phyloP scores from a whole-genome alignment of 2,329 filamentous ascomycete species.

The Nemania serpens region DNA sequence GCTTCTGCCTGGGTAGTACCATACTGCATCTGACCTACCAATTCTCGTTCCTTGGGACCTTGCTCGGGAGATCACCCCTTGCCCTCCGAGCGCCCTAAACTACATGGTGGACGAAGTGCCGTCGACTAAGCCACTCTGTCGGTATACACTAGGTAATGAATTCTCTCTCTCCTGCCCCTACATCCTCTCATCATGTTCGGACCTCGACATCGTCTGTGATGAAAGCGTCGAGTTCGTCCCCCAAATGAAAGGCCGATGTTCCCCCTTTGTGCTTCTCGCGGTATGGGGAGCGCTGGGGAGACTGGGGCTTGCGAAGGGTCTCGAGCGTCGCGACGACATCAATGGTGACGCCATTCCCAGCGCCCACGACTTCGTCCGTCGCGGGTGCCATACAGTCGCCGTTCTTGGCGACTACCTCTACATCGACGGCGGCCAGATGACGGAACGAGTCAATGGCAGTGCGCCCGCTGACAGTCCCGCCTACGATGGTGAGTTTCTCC shows the following conservation, averaged over 20 bases:
- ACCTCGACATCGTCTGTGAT: conserved; percentile 32
- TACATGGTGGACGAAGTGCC: background rate
- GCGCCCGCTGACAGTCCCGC: conserved; percentile 31
- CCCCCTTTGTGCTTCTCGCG: conserved; percentile 35
- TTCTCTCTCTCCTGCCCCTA: background rate
- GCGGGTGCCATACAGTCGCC: conserved; percentile 29
- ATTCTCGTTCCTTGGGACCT: conserved; percentile 8
- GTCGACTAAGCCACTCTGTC: conserved; percentile 12
- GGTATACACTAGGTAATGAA: background rate
- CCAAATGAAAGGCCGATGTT: conserved; percentile 40
- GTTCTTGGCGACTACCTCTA: conserved; percentile 46
- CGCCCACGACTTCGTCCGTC: conserved; percentile 33
- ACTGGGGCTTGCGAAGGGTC: conserved; percentile 27
- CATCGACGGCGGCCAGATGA: conserved; percentile 46
- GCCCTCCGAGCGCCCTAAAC: background rate
- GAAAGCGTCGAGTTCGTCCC: conserved; percentile 26
- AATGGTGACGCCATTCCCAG: conserved; percentile 27
- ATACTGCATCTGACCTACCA: no score
- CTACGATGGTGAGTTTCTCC: conserved; percentile 31
- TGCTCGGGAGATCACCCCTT: conserved; percentile 13
- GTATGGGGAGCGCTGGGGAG: conserved; percentile 35
- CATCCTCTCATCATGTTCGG: conserved; percentile 32
- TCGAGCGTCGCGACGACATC: conserved; percentile 28
- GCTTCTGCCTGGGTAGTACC: conserved; percentile 1
- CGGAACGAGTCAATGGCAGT: conserved; percentile 35